Conservation (phyloP, 345 rosid genomes). For the Eucalyptus polyanthemos region DNA sequence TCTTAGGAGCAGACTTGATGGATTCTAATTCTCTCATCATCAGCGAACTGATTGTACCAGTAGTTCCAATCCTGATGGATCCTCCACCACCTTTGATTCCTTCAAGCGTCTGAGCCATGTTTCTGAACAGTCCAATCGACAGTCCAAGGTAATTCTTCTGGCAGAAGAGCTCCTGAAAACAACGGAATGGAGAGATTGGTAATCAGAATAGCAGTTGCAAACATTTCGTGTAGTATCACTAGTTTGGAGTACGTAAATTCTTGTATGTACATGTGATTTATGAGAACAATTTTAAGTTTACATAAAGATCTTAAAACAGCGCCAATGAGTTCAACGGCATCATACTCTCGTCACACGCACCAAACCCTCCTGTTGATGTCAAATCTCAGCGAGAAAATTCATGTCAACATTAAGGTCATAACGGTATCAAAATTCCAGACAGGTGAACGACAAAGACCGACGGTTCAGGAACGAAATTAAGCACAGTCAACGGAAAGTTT, state of each 20-base stretch:
- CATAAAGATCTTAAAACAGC: neutral
- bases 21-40: constrained; percentile 81
- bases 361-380: neutral
- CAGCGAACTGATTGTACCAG: constrained; percentile 69
- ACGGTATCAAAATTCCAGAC: neutral
- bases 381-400: neutral
- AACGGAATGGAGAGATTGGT: neutral
- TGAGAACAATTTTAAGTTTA: neutral
- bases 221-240: neutral
- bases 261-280: neutral
- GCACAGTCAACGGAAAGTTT: neutral
- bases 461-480: neutral
- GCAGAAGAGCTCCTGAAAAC: neutral
- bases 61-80: constrained; percentile 74
- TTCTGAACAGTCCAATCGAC: neutral
- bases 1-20: constrained; percentile 28
- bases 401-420: neutral
- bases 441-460: neutral
- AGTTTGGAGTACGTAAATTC: neutral
- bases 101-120: constrained; percentile 78
- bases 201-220: neutral
- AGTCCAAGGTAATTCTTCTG: neutral
- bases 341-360: neutral
- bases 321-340: neutral
- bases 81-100: constrained; percentile 78